Conservation (phyloP, 2,329 filamentous ascomycete species). For the Tolypocladium nubicola region DNA sequence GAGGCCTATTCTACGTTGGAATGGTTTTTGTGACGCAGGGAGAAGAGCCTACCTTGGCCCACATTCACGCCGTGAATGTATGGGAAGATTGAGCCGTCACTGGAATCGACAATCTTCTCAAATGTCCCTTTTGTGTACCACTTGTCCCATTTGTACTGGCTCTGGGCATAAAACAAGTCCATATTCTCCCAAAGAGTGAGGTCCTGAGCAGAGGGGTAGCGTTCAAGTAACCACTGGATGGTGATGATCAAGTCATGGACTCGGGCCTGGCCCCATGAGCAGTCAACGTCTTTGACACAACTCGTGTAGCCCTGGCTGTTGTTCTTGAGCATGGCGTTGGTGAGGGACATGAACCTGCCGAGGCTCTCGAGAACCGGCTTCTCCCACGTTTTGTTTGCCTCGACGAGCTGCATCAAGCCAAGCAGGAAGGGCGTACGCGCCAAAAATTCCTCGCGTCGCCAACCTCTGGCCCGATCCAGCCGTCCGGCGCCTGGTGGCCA, state of each 20-base stretch:
- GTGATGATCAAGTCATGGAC: conserved; percentile 28
- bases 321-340: conserved; percentile 43
- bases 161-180: conserved; percentile 24
- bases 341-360: conserved; percentile 24
- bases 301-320: conserved; percentile 39
- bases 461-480: conserved; percentile 38
- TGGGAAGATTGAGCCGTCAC: conserved; percentile 10
- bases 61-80: conserved; percentile 32
- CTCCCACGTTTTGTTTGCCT: conserved; percentile 16
- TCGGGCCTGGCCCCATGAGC: conserved; percentile 21
- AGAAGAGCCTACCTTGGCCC: conserved; percentile 23
- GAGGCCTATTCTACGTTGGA: conserved; percentile 17
- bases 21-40: not conserved
- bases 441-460: conserved; percentile 17
- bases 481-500: conserved; percentile 29
- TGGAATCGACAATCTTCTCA: conserved; percentile 8
- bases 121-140: conserved; percentile 15
- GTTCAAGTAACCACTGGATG: conserved; percentile 28
- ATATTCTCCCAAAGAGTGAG: conserved; percentile 27
- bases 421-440: conserved; percentile 19
- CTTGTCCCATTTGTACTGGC: conserved; percentile 16
- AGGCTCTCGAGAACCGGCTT: conserved; percentile 8
- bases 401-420: conserved; percentile 20
- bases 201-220: conserved; percentile 15
- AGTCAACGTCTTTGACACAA: conserved; percentile 26